Evolutionary conservation across 208 protist species (phyloP), one percentile per base, ranked within the genome.

Genomic region (Eutreptiella sp.): DNA sequence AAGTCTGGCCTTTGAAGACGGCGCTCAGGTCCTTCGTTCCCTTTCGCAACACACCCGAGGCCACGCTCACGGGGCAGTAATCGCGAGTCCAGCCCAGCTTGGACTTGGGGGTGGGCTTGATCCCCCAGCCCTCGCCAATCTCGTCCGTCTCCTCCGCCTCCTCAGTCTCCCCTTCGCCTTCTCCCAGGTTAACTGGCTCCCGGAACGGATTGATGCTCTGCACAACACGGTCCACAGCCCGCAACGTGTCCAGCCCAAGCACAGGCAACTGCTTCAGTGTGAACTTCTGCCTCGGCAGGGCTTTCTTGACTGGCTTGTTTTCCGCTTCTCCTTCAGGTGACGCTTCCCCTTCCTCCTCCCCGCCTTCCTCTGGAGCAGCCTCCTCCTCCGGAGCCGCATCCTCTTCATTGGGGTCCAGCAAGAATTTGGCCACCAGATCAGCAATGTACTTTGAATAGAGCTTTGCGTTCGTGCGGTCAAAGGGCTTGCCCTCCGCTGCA

Each of bases 51-150:
- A 89, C 65, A 2, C 76, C 63, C 53, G 77, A 71, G 43, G 84
- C 60, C 27, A 88, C 58, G 21, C 83, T 83, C 29, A 92, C 85
- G 4, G 85, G 85, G 58, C 85, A 92, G 71, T 84, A 89, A 43
- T 88, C 38, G 9, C 87, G 65, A 2, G 68, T 52, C 4, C 66
- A 68, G 46, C 85, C 85, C 55, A 92, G 88, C 66, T 89, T 82
- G 46, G 88, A 75, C 35, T 87, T n/a, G n/a, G n/a, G n/a, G n/a
- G n/a, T n/a, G n/a, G n/a, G n/a, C n/a, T n/a, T n/a, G n/a, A n/a
- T n/a, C n/a, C n/a, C n/a, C n/a, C n/a, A n/a, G n/a, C n/a, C n/a
- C n/a, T n/a, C n/a, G n/a, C n/a, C n/a, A n/a, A n/a, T n/a, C n/a
- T n/a, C n/a, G n/a, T n/a, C 70, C 39, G 72, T 77, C 1, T 73